Evolutionary conservation across 352 stramenopile species (phyloP).

Genomic region (Phytophthora litchii): DNA sequence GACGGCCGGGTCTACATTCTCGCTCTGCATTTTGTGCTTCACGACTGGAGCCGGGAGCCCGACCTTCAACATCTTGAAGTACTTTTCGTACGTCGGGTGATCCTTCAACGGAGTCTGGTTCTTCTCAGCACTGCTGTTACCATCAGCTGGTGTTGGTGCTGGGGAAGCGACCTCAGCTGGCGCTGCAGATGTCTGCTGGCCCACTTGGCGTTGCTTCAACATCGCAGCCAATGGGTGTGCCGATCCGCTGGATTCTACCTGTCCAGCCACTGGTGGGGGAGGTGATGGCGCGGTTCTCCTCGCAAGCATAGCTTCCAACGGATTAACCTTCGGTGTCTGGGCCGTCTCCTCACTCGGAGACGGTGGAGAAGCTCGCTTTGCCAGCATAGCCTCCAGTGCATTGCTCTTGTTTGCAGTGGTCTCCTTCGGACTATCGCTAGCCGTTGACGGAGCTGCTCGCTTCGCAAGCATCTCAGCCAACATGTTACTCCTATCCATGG

Average conservation of each 20-base stretch:
- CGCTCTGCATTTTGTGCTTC: conserved; percentile 79
- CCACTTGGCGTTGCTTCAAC: conserved; percentile 42
- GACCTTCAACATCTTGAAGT: conserved; percentile 88
- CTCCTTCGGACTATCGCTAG: conserved; percentile 7
- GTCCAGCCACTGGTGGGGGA: not conserved
- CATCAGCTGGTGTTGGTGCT: conserved; percentile 7
- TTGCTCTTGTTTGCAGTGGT: conserved; percentile 24
- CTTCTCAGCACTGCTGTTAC: conserved; percentile 14
- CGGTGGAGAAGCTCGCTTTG: conserved; percentile 28
- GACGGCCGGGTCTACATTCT: conserved; percentile 62
- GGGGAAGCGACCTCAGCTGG: conserved; percentile 2
- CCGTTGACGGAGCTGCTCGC: conserved; percentile 21
- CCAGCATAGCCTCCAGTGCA: conserved; percentile 45
- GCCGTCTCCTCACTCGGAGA: conserved; percentile 9
- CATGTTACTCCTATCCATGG: conserved; percentile 35
- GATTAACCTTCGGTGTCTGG: conserved; percentile 36
- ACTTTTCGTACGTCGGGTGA: conserved; percentile 71
- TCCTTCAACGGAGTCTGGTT: conserved; percentile 59
- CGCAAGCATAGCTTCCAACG: conserved; percentile 50
- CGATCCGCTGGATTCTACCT: conserved; percentile 15
- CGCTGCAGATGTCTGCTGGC: conserved; percentile 11
- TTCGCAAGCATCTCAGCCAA: conserved; percentile 47
- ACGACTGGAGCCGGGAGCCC: conserved; percentile 67
- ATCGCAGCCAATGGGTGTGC: conserved; percentile 47
- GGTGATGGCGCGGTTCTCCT: conserved; percentile 27